Evolutionary conservation across 768 basidiomycete genomes (phyloP).

Genomic region (Dendrothele bispora): DNA sequence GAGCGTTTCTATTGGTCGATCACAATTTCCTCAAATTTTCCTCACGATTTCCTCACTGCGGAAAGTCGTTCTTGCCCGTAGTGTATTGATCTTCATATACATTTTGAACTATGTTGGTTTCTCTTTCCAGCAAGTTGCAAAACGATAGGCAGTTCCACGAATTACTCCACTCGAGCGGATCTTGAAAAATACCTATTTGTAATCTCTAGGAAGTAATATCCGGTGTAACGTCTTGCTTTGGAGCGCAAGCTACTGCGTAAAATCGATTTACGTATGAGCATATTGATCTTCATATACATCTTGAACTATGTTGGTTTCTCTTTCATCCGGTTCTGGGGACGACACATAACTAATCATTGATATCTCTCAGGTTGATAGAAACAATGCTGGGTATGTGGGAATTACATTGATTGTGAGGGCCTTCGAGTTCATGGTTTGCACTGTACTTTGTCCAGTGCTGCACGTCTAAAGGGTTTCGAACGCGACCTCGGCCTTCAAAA

Average conservation of each 20-base stretch:
- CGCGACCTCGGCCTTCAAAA: slow-evolving; percentile 61
- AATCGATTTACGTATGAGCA: slow-evolving; percentile 56
- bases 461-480: slow-evolving; percentile 70
- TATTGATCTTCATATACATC: slow-evolving; percentile 52
- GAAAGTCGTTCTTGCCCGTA: too few relatives aligned
- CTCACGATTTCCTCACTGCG: too few relatives aligned
- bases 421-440: background rate
- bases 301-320: slow-evolving; percentile 40
- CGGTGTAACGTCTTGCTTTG: too few relatives aligned
- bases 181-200: too few relatives aligned
- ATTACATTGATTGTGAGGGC: too few relatives aligned
- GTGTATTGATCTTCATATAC: slow-evolving; percentile 52
- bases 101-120: slow-evolving; percentile 54
- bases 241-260: slow-evolving; percentile 57
- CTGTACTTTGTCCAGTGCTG: slow-evolving; percentile 45
- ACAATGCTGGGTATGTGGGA: slow-evolving; percentile 67
- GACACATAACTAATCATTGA: background rate
- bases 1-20: too few relatives aligned
- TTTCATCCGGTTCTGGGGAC: background rate
- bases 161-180: too few relatives aligned
- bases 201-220: too few relatives aligned
- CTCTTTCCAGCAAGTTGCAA: too few relatives aligned
- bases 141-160: too few relatives aligned
- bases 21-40: too few relatives aligned
- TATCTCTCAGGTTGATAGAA: slow-evolving; percentile 62